Evolutionary conservation across 192 early-diverging fungal species (phyloP), one percentile per base, ranked within the genome.

Genomic region (Phycomyces blakesleeanus): DNA sequence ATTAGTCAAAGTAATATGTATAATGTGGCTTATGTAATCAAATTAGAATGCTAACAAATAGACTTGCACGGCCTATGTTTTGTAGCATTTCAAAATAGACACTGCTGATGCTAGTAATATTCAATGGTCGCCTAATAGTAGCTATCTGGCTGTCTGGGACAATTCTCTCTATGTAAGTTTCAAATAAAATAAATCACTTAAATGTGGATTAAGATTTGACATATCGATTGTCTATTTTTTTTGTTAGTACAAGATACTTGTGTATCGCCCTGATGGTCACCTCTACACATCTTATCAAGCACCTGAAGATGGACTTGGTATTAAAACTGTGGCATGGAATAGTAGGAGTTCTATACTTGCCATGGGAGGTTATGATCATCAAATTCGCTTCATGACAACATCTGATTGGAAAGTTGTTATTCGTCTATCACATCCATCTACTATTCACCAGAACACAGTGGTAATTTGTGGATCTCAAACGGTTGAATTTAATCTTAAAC

Each of bases 51-150:
- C 25, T 37, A 37, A 34, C 22, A 56, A 34, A 38, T 22, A 7
- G 42, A 34, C n/a, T 25, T 37, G 27, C 25, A 0, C 24, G 10
- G 47, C 12, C 60, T 21, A 38, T n/a, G n/a, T n/a, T n/a, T n/a
- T n/a, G 5, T 67, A 93, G 90, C 69, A 81, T n/a, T 88, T 91
- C 60, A 67, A 73, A 24, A 60, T 84, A 0, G 89, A 91, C 38
- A 89, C 91, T 2, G 69, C 68, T 15, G 91, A 96, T 78, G 56
- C 87, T 7, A 84, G 88, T 39, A 82, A 91, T 61, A 68, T 96
- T 26, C 71, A 78, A 15, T 93, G 91, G 91, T 94, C 93, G 25
- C 94, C 94, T 0, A 87, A 96, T 67, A 92, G 93, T 16, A 72
- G 78, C 24, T 91, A 77, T 58, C 81, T 96, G 63, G 85, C 82